Evolutionary conservation across 2,329 filamentous ascomycete species (phyloP), one percentile per base, ranked within the genome.

Genomic region (Diplodia seriata): DNA sequence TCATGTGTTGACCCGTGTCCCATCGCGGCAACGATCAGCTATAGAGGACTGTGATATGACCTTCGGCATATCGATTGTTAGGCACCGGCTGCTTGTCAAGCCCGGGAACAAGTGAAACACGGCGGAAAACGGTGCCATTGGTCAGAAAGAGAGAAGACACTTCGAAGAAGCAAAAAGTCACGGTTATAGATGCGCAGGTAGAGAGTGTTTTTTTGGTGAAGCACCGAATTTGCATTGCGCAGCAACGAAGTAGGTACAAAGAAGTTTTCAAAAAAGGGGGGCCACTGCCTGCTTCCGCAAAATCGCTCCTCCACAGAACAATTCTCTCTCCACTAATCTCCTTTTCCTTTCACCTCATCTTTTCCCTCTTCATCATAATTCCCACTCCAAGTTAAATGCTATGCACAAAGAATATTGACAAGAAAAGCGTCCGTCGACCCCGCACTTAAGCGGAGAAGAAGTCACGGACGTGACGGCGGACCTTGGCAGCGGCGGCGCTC

Each of bases 401-500:
- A 59, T 59, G 40, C 38, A 59, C 55, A 33, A 59, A 43, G 7
- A 56, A 56, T 49, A 36, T 62, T 62, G 29, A 62, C 40, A 62
- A 29, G 29, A 36, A 51, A 63, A 29, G 14, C 36, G 26, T 14
- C 2, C 36, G 26, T 14, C 2, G 8, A 12, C 9, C 53, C n/a
- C 2, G 4, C 53, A 33, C 49, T 68, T 68, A 68, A 51, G 33
- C 56, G 38, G 49, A 43, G 59, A 38, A 20, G 47, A 76, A 76
- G 54, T 76, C 75, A 63, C 74, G 70, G 29, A 73, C 67, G 59
- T 76, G 75, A 4, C 72, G 69, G 55, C 73, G 72, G 47, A 69
- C 54, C 68, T 67, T 69, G 20, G 64, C 54, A 18, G 63, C 56
- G 6, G 68, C 64, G 36, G 36, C 61, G 23, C 74, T 77, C 76